Evolutionary conservation across 2,329 filamentous ascomycete genomes (phyloP).

Genomic region (Fonsecaea erecta): DNA sequence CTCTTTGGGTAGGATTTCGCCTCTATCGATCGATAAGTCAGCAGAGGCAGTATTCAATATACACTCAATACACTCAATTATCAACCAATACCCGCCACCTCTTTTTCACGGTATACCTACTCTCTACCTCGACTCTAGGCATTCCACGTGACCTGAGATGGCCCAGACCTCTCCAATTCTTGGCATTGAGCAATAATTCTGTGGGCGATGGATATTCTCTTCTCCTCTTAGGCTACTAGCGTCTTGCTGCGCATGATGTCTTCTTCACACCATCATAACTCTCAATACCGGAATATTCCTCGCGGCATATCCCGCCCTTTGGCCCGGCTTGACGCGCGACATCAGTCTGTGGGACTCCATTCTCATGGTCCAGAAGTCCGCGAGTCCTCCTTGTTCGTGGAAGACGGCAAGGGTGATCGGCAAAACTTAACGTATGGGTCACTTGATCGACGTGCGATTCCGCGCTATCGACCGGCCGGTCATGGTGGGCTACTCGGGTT

Average conservation of each 20-base stretch:
- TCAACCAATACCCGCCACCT: too few relatives aligned
- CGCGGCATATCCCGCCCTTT: neutral
- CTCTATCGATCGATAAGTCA: neutral
- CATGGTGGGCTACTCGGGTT: constrained; percentile 72
- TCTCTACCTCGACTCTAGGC: neutral
- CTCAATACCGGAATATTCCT: neutral
- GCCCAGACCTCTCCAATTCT: neutral
- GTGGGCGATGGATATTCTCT: neutral
- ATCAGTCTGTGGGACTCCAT: neutral
- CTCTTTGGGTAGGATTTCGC: neutral
- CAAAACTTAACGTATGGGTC: constrained; percentile 76
- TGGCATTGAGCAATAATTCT: neutral
- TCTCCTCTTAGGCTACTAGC: neutral
- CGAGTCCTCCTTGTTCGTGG: constrained; percentile 22
- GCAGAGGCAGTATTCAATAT: neutral
- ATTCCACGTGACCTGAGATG: neutral
- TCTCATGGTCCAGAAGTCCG: neutral
- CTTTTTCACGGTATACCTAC: neutral
- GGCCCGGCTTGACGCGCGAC: neutral
- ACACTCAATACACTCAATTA: too few relatives aligned
- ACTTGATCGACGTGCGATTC: constrained; percentile 72
- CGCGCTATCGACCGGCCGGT: constrained; percentile 71
- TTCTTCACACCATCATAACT: neutral
- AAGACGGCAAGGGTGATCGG: constrained; percentile 75
- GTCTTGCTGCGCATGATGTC: neutral